Percentiles rank a stretch among this genome's conserved stretches.
phyloP scores from a whole-genome alignment of 2,329 filamentous ascomycete genomes.

The Amauroascus niger region DNA sequence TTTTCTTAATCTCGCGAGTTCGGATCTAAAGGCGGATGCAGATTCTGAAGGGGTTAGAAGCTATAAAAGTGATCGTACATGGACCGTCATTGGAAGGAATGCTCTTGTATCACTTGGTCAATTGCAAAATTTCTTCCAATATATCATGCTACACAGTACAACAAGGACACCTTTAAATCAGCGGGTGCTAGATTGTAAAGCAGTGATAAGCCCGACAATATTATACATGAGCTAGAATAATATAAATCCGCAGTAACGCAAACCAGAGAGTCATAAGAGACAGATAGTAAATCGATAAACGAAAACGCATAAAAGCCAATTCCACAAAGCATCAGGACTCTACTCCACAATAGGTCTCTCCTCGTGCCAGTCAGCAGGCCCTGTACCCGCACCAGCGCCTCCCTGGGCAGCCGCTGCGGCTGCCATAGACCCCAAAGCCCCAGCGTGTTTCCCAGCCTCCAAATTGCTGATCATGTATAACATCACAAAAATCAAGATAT shows the following conservation, averaged over 20 bases:
- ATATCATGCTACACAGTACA: too few species aligned
- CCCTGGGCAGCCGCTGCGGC: background rate
- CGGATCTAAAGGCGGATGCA: too few species aligned
- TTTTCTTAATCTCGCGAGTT: too few species aligned
- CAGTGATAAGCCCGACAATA: background rate
- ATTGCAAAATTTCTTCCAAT: too few species aligned
- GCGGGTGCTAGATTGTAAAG: too few species aligned
- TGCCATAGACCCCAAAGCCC: background rate
- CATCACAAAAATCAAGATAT: conserved; percentile 76
- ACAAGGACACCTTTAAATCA: too few species aligned
- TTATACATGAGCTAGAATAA: background rate
- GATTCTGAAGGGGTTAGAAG: too few species aligned
- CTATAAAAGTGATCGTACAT: background rate
- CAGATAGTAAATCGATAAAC: background rate
- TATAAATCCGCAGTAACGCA: too few species aligned
- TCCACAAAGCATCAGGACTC: background rate
- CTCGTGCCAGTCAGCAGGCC: conserved; percentile 5
- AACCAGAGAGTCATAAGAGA: background rate
- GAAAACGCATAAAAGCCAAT: background rate
- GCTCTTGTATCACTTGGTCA: too few species aligned
- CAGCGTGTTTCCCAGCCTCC: conserved; percentile 7
- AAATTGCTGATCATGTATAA: conserved; percentile 62
- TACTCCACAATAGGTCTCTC: conserved; percentile 2
- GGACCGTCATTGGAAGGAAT: too few species aligned
- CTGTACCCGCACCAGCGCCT: background rate